These are phyloP conservation scores for Fusarium sp. DNA, from an alignment of 2,329 filamentous ascomycete species.

Conservation along the genomic window DNA sequence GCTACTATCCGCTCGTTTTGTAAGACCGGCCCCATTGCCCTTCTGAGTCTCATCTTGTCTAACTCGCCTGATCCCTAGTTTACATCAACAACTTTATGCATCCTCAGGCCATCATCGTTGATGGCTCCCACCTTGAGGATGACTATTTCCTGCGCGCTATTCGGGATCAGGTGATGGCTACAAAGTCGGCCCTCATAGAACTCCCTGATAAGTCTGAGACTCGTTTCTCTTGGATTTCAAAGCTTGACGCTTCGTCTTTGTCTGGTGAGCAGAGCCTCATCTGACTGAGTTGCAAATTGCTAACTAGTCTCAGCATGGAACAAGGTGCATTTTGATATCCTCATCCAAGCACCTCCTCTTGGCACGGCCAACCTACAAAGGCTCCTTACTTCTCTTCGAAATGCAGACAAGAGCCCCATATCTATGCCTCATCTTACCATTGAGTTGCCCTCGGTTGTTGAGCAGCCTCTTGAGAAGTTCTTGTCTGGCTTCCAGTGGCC, in stretches of 20 bases:
- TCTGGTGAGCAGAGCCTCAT: conserved; percentile 59
- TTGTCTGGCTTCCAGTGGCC: conserved; percentile 78
- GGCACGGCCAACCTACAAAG: conserved; percentile 81
- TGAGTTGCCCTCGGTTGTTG: conserved; percentile 80
- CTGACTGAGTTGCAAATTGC: conserved; percentile 29
- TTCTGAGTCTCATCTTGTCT: conserved; percentile 7
- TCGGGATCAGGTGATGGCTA: conserved; percentile 62
- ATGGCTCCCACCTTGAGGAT: conserved; percentile 76
- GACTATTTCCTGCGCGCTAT: conserved; percentile 73
- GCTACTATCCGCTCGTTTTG: conserved; percentile 74
- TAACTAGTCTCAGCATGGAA: conserved; percentile 74
- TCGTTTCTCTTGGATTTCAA: conserved; percentile 80
- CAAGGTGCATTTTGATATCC: conserved; percentile 80
- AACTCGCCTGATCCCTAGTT: conserved; percentile 50
- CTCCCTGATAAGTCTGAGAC: conserved; percentile 74
- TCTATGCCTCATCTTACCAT: conserved; percentile 81
- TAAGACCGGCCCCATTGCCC: conserved; percentile 47
- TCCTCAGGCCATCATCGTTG: conserved; percentile 81
- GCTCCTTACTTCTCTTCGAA: conserved; percentile 79
- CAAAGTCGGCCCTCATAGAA: conserved; percentile 76
- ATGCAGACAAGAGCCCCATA: conserved; percentile 80
- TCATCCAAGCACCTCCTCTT: conserved; percentile 79
- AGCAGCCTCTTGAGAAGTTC: conserved; percentile 72
- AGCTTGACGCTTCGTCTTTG: conserved; percentile 79
- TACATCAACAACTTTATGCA: conserved; percentile 81